These are phyloP conservation scores for Magnolia changhungtana DNA, from an alignment of 164 flowering plant genomes.

Conservation along the genomic window DNA sequence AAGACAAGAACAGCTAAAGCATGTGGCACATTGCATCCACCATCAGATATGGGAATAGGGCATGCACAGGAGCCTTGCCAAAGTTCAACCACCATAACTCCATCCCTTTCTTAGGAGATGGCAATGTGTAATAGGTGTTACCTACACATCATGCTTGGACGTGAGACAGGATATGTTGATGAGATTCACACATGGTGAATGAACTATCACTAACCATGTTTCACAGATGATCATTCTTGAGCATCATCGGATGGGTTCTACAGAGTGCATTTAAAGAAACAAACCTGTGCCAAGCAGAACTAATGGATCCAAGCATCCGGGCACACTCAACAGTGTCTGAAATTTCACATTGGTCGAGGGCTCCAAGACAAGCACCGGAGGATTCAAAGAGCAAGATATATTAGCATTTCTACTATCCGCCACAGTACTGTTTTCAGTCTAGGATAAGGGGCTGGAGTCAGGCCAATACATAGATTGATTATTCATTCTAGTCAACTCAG, in stretches of 20 bases:
- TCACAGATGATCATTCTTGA: background rate
- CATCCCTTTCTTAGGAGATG: background rate
- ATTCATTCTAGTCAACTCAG: too few species aligned
- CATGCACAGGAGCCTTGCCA: background rate
- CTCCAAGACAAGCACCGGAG: conserved; percentile 37
- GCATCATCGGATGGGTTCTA: too few species aligned
- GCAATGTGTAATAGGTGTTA: background rate
- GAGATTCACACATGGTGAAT: background rate
- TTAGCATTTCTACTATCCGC: background rate
- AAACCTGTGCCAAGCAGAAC: conserved; percentile 80
- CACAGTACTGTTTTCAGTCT: background rate
- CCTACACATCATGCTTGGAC: background rate
- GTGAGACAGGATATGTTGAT: too few species aligned
- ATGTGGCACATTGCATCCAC: too few species aligned
- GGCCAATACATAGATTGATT: too few species aligned
- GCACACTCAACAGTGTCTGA: conserved; percentile 49
- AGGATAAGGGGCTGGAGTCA: background rate
- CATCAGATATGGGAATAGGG: too few species aligned
- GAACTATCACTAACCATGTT: background rate
- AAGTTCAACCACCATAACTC: background rate
- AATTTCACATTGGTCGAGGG: conserved; percentile 74
- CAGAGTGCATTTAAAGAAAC: conserved; percentile 4
- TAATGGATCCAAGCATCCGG: conserved; percentile 62
- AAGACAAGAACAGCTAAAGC: too few species aligned
- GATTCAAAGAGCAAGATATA: background rate